Evolutionary conservation across 1,284 basidiomycete species (phyloP), one percentile per base, ranked within the genome.

Genomic region (Fomitopsis betulina): DNA sequence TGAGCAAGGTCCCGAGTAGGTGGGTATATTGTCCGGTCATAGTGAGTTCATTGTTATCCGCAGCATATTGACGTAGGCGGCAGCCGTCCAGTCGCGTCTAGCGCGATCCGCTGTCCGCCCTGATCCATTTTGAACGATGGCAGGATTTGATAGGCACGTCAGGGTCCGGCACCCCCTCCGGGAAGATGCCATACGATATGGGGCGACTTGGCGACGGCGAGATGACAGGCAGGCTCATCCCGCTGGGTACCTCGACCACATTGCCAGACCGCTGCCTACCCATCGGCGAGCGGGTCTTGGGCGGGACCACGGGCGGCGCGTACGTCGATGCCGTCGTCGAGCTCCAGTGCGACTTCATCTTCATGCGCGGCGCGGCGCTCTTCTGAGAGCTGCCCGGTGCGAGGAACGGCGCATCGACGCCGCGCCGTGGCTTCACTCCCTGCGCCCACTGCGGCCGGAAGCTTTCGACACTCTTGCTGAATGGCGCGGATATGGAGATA

Each of bases 121-220:
- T 74, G 45, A 86, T 72, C 86, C 86, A 87, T 64, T 82, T 70
- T 6, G 81, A 82, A 49, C 74, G 69, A 33, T 71, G 70, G 35
- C 81, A 77, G 55, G 77, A 73, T 21, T 82, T 79, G 56, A 87
- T 81, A 5, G 85, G 84, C 60, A 77, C 65, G 67, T 88, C 81
- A 33, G 80, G 74, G 63, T 88, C 73, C 3, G 70, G 64, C 40
- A 79, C 71, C 56, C 66, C 70, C 54, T 69, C 70, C 19, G 82
- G 78, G 67, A 84, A 68, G 58, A 69, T 64, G 32, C 64, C 65
- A 56, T 71, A 70, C 45, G 68, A 70, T n/a, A 62, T 35, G 13
- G 55, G 64, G 54, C 59, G 63, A 56, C 54, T 55, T 19, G 59
- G 58, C 23, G 59, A 54, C 39, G 54, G 60, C 27, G 63, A 53